Conservation (phyloP, 306 rosid species). For the Macrotyloma uniflorum region DNA sequence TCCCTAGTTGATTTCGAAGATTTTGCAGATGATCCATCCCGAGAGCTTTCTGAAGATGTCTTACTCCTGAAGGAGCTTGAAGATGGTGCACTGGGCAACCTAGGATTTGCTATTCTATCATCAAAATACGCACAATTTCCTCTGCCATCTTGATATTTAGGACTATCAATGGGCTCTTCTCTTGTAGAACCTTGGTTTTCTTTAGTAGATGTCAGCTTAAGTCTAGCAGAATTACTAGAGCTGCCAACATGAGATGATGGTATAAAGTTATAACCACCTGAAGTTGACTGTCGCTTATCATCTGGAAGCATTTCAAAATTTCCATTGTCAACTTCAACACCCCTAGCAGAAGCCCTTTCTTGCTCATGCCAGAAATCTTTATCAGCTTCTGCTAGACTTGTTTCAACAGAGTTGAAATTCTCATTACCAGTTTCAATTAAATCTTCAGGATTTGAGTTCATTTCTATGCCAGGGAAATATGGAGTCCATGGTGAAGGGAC, state of each 20-base stretch:
- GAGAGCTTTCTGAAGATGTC: constrained; percentile 70
- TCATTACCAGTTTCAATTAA: constrained; percentile 51
- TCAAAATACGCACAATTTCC: constrained; percentile 60
- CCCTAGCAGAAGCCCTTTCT: constrained; percentile 54
- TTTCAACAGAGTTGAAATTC: constrained; percentile 56
- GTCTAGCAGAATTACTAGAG: constrained; percentile 47
- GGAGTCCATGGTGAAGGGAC: constrained; percentile 56
- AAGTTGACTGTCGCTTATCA: constrained; percentile 67
- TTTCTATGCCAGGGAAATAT: constrained; percentile 66
- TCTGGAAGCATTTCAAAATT: constrained; percentile 60
- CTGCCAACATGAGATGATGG: constrained; percentile 45
- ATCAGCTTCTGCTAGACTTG: constrained; percentile 50
- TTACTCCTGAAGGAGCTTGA: constrained; percentile 58
- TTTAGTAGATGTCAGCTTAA: constrained; percentile 49
- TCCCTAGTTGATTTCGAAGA: constrained; percentile 65
- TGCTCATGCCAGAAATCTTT: constrained; percentile 74
- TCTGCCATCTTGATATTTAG: constrained; percentile 58
- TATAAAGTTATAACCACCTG: constrained; percentile 53
- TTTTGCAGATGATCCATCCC: constrained; percentile 72
- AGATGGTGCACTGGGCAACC: constrained; percentile 45
- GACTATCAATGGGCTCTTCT: constrained; percentile 49
- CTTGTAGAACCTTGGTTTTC: constrained; percentile 50
- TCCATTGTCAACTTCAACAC: constrained; percentile 62
- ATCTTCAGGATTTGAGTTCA: constrained; percentile 60
- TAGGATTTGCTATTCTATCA: constrained; percentile 48